A percentile compares a stretch with the other conserved stretches of the same genome.
Evolutionary conservation across 2,329 filamentous ascomycete species (phyloP).

Genomic region (Chalaropsis ovoidea): DNA sequence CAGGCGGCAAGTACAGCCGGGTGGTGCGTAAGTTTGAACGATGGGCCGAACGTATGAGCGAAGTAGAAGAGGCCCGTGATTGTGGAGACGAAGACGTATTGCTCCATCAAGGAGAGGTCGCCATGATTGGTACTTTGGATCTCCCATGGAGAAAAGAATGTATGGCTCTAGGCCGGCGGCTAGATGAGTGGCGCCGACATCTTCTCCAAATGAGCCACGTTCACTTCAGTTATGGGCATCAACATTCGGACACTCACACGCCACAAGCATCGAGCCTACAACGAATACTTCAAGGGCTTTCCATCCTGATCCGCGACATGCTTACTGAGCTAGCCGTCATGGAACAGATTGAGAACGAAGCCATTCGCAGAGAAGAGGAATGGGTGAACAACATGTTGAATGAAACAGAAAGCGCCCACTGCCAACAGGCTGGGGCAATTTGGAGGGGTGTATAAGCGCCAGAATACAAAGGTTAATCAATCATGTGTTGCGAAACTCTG

Average conservation of each 20-base stretch:
- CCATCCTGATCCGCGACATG: slow-evolving; percentile 47
- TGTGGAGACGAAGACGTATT: slow-evolving; percentile 33
- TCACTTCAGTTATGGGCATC: slow-evolving; percentile 26
- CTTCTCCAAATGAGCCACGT: slow-evolving; percentile 39
- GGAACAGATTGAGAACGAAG: slow-evolving; percentile 50
- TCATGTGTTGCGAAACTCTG: background rate
- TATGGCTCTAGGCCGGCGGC: slow-evolving; percentile 40
- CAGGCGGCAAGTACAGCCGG: slow-evolving; percentile 46
- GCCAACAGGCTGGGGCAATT: slow-evolving; percentile 37
- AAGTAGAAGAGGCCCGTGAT: slow-evolving; percentile 39
- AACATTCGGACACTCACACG: background rate
- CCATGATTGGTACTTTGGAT: slow-evolving; percentile 49
- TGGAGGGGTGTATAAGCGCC: slow-evolving; percentile 36
- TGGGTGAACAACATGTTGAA: slow-evolving; percentile 50
- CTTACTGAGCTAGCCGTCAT: slow-evolving; percentile 52
- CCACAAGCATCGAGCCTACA: slow-evolving; percentile 35
- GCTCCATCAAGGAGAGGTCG: slow-evolving; percentile 32
- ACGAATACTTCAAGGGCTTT: slow-evolving; percentile 41
- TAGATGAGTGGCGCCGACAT: slow-evolving; percentile 46
- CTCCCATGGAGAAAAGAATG: slow-evolving; percentile 50
- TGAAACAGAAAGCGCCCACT: slow-evolving; percentile 33
- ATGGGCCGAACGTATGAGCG: slow-evolving; percentile 44
- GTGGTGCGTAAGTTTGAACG: slow-evolving; percentile 48
- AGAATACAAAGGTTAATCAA: background rate
- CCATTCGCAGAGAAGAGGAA: slow-evolving; percentile 44